Base-by-base conservation (phyloP, 2,329 filamentous ascomycete species). In the Mycosphaerella sp. region DNA sequence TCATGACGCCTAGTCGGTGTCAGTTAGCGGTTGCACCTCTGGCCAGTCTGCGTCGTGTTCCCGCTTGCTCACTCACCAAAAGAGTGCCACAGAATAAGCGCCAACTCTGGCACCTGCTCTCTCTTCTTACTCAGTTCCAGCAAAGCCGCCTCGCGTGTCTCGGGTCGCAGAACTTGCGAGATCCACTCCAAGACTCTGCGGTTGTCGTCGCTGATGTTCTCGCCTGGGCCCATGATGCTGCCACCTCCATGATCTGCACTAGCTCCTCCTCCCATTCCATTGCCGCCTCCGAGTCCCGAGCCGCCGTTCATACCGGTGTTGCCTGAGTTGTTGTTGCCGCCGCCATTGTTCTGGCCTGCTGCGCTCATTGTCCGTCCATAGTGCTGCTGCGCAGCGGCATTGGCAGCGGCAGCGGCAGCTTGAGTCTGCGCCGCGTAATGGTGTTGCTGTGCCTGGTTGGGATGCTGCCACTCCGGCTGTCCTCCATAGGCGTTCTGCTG, bases 91-190 rank as follows among this genome's bases (percentile, higher is more conserved):
- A 98, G 78, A 58, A 98, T 95, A 65, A 98, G 77, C 45, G 93
- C 93, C 56, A 98, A 78, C 75, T 98, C 93, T 0, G 93, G 92
- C 12, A 98, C 93, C 73, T 97, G 93, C 74, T 98, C 93, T 54
- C 93, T 80, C 80, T 98, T 98, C 79, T 98, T 98, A 76, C 92
- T 97, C 48, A 98, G 80, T 73, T 98, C 93, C 67, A 98, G 80
- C 51, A 98, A 79, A 47, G 93, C 93, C 4, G 89, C 85, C 76
- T 97, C 93, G 59, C 93, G 82, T 29, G 90, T 91, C 64, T 80
- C 84, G 61, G 91, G 87, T 70, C 90, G 92, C 68, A 97, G 80
- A 54, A 96, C 79, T 70, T 96, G 91, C 51, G 91, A 89, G 60
- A 96, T 93, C 78, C 89, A 96, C 59, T 84, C 84, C 72, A 96